Base-by-base conservation (phyloP, 192 early-diverging fungal genomes). In the Coemansia sp. region DNA sequence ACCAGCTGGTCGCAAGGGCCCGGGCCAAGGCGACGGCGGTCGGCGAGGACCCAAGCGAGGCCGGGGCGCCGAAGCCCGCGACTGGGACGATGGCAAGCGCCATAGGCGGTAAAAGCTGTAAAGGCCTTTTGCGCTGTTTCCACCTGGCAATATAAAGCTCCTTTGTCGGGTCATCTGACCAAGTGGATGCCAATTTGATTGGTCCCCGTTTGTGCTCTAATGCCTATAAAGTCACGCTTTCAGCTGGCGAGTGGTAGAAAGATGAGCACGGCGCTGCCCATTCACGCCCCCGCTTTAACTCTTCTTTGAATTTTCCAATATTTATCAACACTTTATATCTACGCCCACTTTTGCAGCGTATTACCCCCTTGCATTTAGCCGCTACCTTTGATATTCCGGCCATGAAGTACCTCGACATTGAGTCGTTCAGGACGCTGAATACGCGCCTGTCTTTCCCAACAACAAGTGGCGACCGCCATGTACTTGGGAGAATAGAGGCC, bases 321-420 rank as follows among this genome's bases (percentile, higher is more conserved):
- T 11, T 52, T 52, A 52, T 52, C 23, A 52, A 2, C 50, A 52
- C 19, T 52, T 52, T 52, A 50, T 20, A 42, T 15, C 40, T 15
- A 42, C 40, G 40, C 10, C 15, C 15, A 42, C 15, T 15, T 42
- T 42, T 15, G 40, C 40, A 42, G 40, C 40, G 15, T 12, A 12
- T 42, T 48, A 17, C 46, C 46, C 46, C 23, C 11, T 52, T 52
- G 50, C 50, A 22, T 52, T 52, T 52, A 51, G 21, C 50, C 22
- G 23, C 20, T 11, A 15, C 19, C 37, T 9, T 36, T 36, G n/a
- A 54, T 28, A n/a, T 54, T 28, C 15, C 11, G 10, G 26, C 52
- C 21, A 96, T 96, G 94, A 96, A 96, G 81, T 96, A 91, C 56
- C 87, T 96, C 50, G 91, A 92, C 55, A 85, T 86, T 59, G 84